These are phyloP conservation scores for Platismatia glauca DNA, from an alignment of 495 filamentous ascomycete genomes.

Conservation along the genomic window DNA sequence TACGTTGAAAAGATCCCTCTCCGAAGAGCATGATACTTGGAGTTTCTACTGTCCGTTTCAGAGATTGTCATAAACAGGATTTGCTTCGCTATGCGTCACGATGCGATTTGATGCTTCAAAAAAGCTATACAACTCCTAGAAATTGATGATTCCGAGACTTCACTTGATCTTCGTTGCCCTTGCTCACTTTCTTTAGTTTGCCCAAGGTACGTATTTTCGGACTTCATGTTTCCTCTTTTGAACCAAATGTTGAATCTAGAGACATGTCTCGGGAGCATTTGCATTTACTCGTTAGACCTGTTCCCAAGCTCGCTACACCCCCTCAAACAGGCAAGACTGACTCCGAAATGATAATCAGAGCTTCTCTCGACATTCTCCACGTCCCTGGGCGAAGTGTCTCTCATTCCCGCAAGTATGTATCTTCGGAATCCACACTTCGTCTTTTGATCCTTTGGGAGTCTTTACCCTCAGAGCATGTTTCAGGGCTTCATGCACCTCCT, in stretches of 20 bases:
- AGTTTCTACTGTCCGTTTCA: neutral
- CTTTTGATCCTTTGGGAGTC: no score
- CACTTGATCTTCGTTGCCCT: neutral
- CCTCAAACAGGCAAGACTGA: no score
- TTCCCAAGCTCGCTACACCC: no score
- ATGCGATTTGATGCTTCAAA: neutral
- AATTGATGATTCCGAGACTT: neutral
- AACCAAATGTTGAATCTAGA: no score
- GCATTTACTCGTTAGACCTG: no score
- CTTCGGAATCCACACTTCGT: no score
- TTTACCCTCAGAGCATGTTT: no score
- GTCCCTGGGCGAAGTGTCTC: slow-evolving; percentile 79
- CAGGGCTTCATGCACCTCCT: no score
- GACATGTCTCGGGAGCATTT: no score
- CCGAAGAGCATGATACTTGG: neutral
- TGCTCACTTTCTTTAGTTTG: slow-evolving; percentile 50
- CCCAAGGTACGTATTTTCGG: no score
- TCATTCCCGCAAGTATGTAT: slow-evolving; percentile 75
- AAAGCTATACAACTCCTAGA: neutral
- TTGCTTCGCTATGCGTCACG: neutral
- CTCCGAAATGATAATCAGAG: no score
- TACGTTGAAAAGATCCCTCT: neutral
- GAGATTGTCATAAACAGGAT: neutral
- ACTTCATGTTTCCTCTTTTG: no score
- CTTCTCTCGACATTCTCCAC: slow-evolving; percentile 92